phyloP scores from a whole-genome alignment of 192 early-diverging fungal species.

The Coemansia sp. region DNA sequence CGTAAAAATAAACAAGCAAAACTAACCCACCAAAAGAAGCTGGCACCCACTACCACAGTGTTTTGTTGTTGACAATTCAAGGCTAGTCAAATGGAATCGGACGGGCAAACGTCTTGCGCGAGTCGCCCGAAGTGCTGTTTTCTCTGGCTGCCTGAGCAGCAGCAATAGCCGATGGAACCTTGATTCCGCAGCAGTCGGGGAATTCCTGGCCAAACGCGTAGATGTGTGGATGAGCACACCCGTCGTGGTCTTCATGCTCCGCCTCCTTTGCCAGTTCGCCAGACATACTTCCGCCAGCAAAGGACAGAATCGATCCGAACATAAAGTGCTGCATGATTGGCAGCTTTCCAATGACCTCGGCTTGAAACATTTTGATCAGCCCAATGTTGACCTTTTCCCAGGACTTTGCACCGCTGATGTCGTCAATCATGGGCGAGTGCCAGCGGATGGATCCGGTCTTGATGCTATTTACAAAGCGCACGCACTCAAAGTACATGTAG shows the following conservation, averaged over 20 bases:
- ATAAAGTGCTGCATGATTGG: slow-evolving; percentile 97
- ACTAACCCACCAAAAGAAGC: not conserved
- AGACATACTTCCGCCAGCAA: slow-evolving; percentile 52
- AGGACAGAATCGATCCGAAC: slow-evolving; percentile 83
- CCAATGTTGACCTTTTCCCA: slow-evolving; percentile 93
- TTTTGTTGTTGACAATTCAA: not conserved
- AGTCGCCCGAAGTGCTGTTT: slow-evolving; percentile 12
- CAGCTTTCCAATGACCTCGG: slow-evolving; percentile 88
- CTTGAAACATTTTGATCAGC: slow-evolving; percentile 93
- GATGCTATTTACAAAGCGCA: slow-evolving; percentile 85
- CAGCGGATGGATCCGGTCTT: slow-evolving; percentile 74
- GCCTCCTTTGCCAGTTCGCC: slow-evolving; percentile 4
- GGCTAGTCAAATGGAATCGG: slow-evolving; percentile 55
- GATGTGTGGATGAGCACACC: slow-evolving; percentile 45
- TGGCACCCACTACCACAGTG: not conserved
- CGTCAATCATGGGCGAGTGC: slow-evolving; percentile 94
- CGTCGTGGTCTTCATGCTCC: slow-evolving; percentile 23
- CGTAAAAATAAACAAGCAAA: not conserved
- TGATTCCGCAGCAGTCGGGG: slow-evolving; percentile 58
- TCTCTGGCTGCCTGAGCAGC: slow-evolving; percentile 30
- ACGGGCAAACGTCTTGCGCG: slow-evolving; percentile 30
- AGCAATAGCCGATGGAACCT: slow-evolving; percentile 55
- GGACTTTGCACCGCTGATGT: slow-evolving; percentile 84
- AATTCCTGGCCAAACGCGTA: slow-evolving; percentile 57
- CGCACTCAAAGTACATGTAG: slow-evolving; percentile 96